Conservation (phyloP, 169 alveolate species). For the Plasmodium gonderi region DNA sequence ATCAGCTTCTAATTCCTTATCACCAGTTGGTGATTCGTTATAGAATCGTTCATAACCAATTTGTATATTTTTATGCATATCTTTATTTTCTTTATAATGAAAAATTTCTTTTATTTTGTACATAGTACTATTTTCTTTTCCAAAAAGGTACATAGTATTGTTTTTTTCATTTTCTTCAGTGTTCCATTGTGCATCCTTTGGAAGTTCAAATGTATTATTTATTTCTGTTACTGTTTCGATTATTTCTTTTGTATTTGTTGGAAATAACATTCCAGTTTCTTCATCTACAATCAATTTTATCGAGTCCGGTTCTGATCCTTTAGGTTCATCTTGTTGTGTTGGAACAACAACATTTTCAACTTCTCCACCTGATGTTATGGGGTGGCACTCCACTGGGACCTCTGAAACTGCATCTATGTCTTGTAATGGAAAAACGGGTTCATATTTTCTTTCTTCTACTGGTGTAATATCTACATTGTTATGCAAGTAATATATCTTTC, state of each 20-base stretch:
- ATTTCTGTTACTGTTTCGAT: background rate
- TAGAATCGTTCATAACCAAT: conserved; percentile 16
- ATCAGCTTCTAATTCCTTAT: background rate
- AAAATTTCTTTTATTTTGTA: conserved; percentile 11
- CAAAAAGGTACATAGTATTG: background rate
- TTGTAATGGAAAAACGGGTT: background rate
- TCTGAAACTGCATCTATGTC: background rate
- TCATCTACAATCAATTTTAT: background rate
- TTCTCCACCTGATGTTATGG: background rate
- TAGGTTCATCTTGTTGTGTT: background rate
- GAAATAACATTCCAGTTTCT: conserved; percentile 42
- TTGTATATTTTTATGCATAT: background rate
- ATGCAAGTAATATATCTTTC: conserved; percentile 37
- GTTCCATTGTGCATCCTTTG: background rate
- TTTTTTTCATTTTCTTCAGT: conserved; percentile 24
- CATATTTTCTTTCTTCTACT: background rate
- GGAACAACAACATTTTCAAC: background rate
- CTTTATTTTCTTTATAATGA: conserved; percentile 5
- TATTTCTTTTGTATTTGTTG: background rate
- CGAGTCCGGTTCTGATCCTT: background rate
- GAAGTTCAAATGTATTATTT: background rate
- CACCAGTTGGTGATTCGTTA: background rate
- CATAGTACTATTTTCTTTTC: background rate
- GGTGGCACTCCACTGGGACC: background rate
- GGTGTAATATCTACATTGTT: conserved; percentile 26